Conservation (phyloP, 495 filamentous ascomycete genomes). For the Aspergillus steynii region DNA sequence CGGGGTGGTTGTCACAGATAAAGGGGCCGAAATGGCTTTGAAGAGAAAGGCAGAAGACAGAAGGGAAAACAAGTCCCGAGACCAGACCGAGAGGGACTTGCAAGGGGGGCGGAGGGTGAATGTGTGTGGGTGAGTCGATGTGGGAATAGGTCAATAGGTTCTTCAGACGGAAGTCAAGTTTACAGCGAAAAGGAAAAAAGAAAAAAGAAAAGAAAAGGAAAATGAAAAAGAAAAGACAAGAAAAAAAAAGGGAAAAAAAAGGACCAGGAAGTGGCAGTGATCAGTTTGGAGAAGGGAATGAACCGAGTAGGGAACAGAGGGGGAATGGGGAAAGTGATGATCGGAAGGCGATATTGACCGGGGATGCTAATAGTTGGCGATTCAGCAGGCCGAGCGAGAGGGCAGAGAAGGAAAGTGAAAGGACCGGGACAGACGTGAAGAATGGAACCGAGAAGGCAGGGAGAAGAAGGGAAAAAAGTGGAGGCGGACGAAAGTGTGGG, state of each 20-base stretch:
- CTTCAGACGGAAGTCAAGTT: too few relatives aligned
- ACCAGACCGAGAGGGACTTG: background rate
- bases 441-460: background rate
- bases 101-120: background rate
- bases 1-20: constrained; percentile 6
- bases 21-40: constrained; percentile 1
- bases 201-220: background rate
- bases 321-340: constrained; percentile 1
- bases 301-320: constrained; percentile 15
- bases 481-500: constrained; percentile 10
- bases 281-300: constrained; percentile 13
- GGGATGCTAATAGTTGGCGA: background rate
- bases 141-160: constrained; percentile 7
- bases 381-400: background rate
- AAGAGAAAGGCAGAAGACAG: background rate
- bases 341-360: background rate
- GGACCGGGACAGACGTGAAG: background rate
- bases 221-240: background rate
- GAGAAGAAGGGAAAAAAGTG: constrained; percentile 10
- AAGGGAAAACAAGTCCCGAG: constrained; percentile 3
- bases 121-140: background rate
- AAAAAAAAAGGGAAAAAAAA: background rate
- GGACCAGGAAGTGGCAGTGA: constrained; percentile 8
- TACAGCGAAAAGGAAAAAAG: background rate
- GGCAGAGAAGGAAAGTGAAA: background rate